A percentile compares a stretch with the other conserved stretches of the same genome.
Conservation (phyloP, 192 early-diverging fungal genomes). For the Phycomyces blakesleeanus region DNA sequence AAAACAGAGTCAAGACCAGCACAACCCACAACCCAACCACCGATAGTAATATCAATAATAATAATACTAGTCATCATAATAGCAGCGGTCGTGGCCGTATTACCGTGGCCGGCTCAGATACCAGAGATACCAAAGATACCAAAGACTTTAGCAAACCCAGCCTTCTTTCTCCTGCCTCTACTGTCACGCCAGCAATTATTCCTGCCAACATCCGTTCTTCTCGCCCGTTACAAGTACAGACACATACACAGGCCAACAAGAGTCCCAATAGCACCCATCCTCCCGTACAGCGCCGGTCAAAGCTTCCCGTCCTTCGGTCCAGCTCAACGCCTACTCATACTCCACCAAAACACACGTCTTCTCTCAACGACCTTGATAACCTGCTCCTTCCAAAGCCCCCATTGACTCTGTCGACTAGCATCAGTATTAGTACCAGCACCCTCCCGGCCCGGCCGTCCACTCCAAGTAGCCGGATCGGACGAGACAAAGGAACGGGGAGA, state of each 20-base stretch:
- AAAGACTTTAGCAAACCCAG: too few species aligned
- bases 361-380: not conserved
- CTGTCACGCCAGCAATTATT: not conserved
- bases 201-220: not conserved
- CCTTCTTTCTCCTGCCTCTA: too few species aligned
- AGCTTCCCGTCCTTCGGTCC: conserved; percentile 1
- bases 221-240: not conserved
- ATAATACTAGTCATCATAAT: too few species aligned
- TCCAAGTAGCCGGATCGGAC: not conserved
- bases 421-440: not conserved
- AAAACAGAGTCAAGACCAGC: too few species aligned
- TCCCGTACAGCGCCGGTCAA: not conserved
- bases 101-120: too few species aligned
- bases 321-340: not conserved
- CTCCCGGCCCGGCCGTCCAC: conserved; percentile 2
- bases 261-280: not conserved
- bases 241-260: too few species aligned
- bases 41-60: too few species aligned
- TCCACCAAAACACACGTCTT: too few species aligned
- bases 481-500: too few species aligned
- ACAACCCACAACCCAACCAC: too few species aligned
- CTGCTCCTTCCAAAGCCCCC: not conserved
- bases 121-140: too few species aligned
- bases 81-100: too few species aligned
- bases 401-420: not conserved